These are phyloP conservation scores for Trichoderma afroharzianum DNA, from an alignment of 2,329 filamentous ascomycete genomes.

Conservation along the genomic window DNA sequence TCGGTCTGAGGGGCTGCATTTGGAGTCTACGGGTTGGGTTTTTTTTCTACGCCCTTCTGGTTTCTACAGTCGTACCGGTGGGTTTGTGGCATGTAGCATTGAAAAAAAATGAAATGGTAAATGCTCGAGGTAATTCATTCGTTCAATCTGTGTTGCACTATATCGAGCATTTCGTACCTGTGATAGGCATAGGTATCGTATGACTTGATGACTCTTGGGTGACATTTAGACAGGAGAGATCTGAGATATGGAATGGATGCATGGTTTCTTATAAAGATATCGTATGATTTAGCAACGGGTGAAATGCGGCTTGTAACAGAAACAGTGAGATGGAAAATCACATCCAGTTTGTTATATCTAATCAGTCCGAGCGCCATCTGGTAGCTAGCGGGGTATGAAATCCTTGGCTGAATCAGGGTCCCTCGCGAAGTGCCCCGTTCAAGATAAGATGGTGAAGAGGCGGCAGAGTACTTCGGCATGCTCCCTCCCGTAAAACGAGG, in stretches of 20 bases:
- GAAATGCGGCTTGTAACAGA: background rate
- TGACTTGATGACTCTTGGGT: background rate
- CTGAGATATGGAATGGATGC: background rate
- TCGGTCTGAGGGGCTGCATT: constrained; percentile 54
- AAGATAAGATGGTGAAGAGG: constrained; percentile 24
- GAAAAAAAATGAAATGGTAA: constrained; percentile 54
- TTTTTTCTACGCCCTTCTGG: constrained; percentile 45
- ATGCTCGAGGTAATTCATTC: constrained; percentile 33
- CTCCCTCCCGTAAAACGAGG: constrained; percentile 43
- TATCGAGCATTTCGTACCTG: background rate
- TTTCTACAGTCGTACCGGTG: constrained; percentile 48
- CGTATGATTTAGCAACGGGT: background rate
- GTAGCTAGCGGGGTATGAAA: constrained; percentile 33
- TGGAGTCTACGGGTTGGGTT: constrained; percentile 58
- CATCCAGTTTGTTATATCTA: background rate
- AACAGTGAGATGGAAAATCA: background rate
- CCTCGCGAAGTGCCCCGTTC: constrained; percentile 57
- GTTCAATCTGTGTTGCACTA: background rate
- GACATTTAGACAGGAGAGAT: background rate
- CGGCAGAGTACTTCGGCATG: constrained; percentile 64
- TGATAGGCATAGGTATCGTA: background rate
- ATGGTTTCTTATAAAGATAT: background rate
- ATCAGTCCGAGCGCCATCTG: constrained; percentile 1
- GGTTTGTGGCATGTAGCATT: constrained; percentile 57
- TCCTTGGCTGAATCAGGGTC: constrained; percentile 56